Evolutionary conservation across 192 early-diverging fungal genomes (phyloP).

Genomic region (Backusella mclennaniae): DNA sequence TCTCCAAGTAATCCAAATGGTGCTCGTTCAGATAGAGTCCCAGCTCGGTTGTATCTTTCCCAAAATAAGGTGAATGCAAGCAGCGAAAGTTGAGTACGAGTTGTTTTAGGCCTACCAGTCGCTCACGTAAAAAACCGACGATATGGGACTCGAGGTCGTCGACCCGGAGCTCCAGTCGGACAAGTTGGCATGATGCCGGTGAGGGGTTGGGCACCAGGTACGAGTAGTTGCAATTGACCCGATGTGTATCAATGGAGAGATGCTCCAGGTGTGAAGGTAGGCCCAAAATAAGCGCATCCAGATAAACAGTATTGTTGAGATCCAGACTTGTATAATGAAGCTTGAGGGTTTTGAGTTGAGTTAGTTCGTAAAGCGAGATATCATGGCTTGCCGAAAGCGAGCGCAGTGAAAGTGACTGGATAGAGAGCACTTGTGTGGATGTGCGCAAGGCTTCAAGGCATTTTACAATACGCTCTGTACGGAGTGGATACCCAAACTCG

Average conservation of each 20-base stretch:
- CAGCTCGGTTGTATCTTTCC: not conserved
- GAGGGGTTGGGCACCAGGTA: not conserved
- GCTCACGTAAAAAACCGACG: not conserved
- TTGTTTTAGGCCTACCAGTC: not conserved
- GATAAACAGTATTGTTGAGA: not conserved
- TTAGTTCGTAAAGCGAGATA: not conserved
- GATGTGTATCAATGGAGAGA: not conserved
- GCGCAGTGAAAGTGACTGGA: not conserved
- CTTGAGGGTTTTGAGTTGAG: not conserved
- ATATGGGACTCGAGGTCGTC: not conserved
- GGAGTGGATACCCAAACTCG: not conserved
- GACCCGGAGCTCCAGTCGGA: not conserved
- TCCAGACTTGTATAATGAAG: not conserved
- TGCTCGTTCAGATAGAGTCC: not conserved
- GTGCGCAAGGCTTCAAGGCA: not conserved
- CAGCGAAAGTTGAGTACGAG: not conserved
- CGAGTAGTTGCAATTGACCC: not conserved
- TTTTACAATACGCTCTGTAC: not conserved
- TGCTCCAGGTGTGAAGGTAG: not conserved
- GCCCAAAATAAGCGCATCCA: not conserved
- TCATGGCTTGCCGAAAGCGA: not conserved
- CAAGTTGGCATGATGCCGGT: not conserved
- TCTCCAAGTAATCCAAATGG: not conserved
- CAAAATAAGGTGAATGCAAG: not conserved
- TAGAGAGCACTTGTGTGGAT: not conserved